Conservation (phyloP, 2,329 filamentous ascomycete genomes). For the Fusarium sororula region DNA sequence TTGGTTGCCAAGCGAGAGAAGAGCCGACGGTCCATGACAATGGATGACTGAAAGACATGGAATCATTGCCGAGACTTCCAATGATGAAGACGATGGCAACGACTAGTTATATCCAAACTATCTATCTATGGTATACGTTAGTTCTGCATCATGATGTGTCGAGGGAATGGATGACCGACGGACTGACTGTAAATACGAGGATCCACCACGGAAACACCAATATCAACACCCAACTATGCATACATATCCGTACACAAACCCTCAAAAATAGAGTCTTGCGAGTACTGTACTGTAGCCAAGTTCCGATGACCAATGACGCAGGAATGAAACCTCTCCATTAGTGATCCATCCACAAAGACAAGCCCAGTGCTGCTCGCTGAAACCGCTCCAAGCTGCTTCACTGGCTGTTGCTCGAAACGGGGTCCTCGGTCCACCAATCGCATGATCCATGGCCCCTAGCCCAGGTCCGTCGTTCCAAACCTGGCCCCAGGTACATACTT, state of each 20-base stretch:
- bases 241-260: conserved; percentile 1
- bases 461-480: conserved; percentile 19
- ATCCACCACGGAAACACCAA: conserved; percentile 9
- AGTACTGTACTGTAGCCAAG: neutral
- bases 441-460: conserved; percentile 1
- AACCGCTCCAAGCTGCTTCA: conserved; percentile 15
- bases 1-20: conserved; percentile 26
- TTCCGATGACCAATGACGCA: conserved; percentile 33
- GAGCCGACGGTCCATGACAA: conserved; percentile 9
- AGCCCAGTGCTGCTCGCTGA: conserved; percentile 30
- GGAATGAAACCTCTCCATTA: conserved; percentile 33
- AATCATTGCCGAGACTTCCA: neutral
- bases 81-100: neutral
- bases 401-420: conserved; percentile 18
- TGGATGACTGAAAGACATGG: neutral
- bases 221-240: conserved; percentile 13
- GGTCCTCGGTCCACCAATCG: conserved; percentile 25
- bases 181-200: conserved; percentile 4
- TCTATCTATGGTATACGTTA: neutral
- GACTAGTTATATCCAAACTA: neutral
- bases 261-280: conserved; percentile 20
- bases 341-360: conserved; percentile 18
- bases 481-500: neutral
- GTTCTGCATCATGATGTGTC: conserved; percentile 1
- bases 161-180: neutral